Conservation (phyloP, 2,329 filamentous ascomycete species). For the Aspergillus sclerotialis region DNA sequence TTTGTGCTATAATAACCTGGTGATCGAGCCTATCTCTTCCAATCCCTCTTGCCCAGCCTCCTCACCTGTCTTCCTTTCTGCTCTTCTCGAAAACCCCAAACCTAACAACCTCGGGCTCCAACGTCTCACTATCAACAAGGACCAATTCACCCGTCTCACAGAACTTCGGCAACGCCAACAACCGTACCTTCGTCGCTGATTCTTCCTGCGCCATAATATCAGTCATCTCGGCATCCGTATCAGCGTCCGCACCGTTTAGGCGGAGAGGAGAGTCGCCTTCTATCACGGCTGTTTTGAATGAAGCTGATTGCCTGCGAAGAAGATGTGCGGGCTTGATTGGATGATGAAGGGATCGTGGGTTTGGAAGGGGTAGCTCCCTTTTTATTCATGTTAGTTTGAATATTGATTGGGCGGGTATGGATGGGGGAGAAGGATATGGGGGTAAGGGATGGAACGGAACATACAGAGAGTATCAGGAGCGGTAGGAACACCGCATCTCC, state of each 20-base stretch:
- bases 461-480: slow-evolving; percentile 91
- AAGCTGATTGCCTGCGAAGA: slow-evolving; percentile 81
- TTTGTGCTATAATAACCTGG: no score
- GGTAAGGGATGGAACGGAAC: slow-evolving; percentile 32
- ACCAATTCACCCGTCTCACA: slow-evolving; percentile 70
- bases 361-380: slow-evolving; percentile 96
- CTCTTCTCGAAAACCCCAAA: slow-evolving; percentile 40
- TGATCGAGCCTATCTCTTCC: no score
- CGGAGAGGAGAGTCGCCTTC: slow-evolving; percentile 39
- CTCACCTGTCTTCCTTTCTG: slow-evolving; percentile 28
- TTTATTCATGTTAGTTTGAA: no score
- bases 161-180: slow-evolving; percentile 82
- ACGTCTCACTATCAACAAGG: slow-evolving; percentile 74
- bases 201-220: slow-evolving; percentile 26
- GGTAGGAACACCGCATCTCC: slow-evolving; percentile 86
- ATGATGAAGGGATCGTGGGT: slow-evolving; percentile 88
- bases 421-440: no score
- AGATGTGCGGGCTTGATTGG: slow-evolving; percentile 78
- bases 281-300: slow-evolving; percentile 67
- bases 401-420: no score
- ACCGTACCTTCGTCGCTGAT: slow-evolving; percentile 62
- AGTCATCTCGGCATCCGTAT: slow-evolving; percentile 27
- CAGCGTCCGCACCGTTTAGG: slow-evolving; percentile 25
- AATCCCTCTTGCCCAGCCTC: no score
- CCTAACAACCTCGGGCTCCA: slow-evolving; percentile 68